phyloP scores from a whole-genome alignment of 192 early-diverging fungal genomes.

The Entomortierella beljakovae region DNA sequence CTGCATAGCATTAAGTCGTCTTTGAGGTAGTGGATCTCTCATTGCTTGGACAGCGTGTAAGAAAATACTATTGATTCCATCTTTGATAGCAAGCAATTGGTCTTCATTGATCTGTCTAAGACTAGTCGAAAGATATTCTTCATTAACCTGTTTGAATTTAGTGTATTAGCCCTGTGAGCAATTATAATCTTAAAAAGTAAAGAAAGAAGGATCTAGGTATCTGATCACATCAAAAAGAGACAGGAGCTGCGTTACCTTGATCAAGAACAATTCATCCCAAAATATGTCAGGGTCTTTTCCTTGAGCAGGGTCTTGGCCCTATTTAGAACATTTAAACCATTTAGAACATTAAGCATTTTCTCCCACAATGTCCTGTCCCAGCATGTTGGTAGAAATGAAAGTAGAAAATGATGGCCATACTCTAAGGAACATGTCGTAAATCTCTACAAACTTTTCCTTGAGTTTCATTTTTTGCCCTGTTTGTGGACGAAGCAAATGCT shows the following conservation, averaged over 20 bases:
- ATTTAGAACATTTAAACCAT: neutral
- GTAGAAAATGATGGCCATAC: slow-evolving; percentile 28
- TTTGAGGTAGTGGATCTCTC: slow-evolving; percentile 49
- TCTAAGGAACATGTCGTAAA: slow-evolving; percentile 60
- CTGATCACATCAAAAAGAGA: no score
- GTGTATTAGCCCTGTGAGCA: neutral
- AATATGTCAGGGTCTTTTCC: slow-evolving; percentile 55
- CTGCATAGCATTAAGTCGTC: slow-evolving; percentile 52
- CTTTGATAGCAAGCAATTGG: slow-evolving; percentile 52
- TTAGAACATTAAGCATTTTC: neutral
- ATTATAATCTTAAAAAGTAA: no score
- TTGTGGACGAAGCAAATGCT: slow-evolving; percentile 45
- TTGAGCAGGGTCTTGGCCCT: slow-evolving; percentile 61
- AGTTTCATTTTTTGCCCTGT: slow-evolving; percentile 55
- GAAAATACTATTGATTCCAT: slow-evolving; percentile 58
- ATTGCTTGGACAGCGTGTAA: slow-evolving; percentile 56
- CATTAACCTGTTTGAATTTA: slow-evolving; percentile 40
- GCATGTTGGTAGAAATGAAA: neutral
- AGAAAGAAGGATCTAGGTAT: no score
- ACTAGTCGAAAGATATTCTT: slow-evolving; percentile 45
- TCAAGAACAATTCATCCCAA: slow-evolving; percentile 60
- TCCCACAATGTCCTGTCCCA: no score
- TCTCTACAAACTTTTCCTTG: slow-evolving; percentile 67
- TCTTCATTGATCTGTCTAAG: slow-evolving; percentile 58
- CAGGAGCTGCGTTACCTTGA: slow-evolving; percentile 42